Percentiles rank a stretch among this genome's conserved stretches.
Conservation (phyloP, 495 filamentous ascomycete genomes). For the Annulohypoxylon stygium region DNA sequence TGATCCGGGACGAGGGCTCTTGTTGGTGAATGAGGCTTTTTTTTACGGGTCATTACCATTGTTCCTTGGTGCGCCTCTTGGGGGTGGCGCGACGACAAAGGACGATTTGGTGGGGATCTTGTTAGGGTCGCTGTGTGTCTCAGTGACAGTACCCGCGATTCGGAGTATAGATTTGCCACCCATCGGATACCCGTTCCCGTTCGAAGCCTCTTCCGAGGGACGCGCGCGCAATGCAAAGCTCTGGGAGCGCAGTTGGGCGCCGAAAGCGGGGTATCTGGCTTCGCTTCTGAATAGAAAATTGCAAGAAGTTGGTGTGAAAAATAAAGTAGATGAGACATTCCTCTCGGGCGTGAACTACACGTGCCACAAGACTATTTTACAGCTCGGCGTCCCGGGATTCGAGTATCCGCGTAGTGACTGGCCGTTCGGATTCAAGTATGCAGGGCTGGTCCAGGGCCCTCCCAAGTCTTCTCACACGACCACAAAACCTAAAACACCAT, state of each 20-base stretch:
- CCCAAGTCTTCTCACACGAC: constrained; percentile 13
- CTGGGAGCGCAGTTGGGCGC: constrained; percentile 41
- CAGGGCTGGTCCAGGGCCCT: constrained; percentile 49
- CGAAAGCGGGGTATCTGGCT: constrained; percentile 21
- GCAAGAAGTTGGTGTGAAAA: constrained; percentile 33
- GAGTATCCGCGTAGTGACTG: constrained; percentile 56
- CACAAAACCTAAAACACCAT: neutral
- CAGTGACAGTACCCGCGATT: constrained; percentile 48
- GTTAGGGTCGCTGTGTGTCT: constrained; percentile 37
- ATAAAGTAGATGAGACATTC: constrained; percentile 24
- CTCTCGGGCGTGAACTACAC: constrained; percentile 48
- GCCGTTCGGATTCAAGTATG: constrained; percentile 50
- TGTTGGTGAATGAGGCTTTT: constrained; percentile 53
- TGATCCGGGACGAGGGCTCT: constrained; percentile 42
- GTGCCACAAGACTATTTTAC: constrained; percentile 46
- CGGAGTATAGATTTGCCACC: constrained; percentile 48
- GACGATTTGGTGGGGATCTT: constrained; percentile 14
- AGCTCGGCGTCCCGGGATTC: constrained; percentile 54
- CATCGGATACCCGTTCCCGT: constrained; percentile 38
- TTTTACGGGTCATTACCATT: constrained; percentile 48
- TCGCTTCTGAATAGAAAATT: constrained; percentile 32
- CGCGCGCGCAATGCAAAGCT: constrained; percentile 34
- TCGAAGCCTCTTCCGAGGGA: constrained; percentile 36
- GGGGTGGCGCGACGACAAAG: constrained; percentile 3
- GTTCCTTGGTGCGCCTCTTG: constrained; percentile 41